Evolutionary conservation across 768 basidiomycete genomes (phyloP).

Genomic region (Amanita fuliginea): DNA sequence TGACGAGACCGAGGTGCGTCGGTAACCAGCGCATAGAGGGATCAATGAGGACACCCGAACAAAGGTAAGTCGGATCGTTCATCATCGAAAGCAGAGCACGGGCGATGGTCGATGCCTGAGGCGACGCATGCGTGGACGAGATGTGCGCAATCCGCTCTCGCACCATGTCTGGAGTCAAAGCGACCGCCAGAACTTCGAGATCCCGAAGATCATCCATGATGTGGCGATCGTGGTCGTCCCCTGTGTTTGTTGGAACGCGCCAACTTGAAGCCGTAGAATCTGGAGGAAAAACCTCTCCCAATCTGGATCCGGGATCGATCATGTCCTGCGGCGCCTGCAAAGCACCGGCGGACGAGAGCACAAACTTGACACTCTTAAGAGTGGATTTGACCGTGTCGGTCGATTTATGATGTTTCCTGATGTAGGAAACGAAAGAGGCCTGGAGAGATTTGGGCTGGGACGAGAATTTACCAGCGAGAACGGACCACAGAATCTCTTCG

Average conservation of each 20-base stretch:
- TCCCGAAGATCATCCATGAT: constrained; percentile 10
- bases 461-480: constrained; percentile 18
- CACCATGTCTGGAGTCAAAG: constrained; percentile 20
- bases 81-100: constrained; percentile 15
- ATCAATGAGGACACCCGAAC: background rate
- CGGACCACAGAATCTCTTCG: constrained; percentile 16
- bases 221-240: background rate
- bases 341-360: constrained; percentile 13
- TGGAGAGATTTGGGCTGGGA: constrained; percentile 17
- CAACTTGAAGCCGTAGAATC: background rate
- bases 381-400: constrained; percentile 14
- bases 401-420: constrained; percentile 11
- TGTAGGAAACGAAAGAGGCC: constrained; percentile 16
- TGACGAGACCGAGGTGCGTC: constrained; percentile 21
- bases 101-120: constrained; percentile 8
- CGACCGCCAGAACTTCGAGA: constrained; percentile 17
- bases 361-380: constrained; percentile 17
- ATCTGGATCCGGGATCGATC: constrained; percentile 11
- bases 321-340: constrained; percentile 14
- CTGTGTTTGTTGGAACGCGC: background rate
- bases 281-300: constrained; percentile 9
- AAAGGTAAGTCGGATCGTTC: constrained; percentile 2
- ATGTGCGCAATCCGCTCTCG: constrained; percentile 26
- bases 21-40: constrained; percentile 24
- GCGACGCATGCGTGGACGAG: constrained; percentile 10